Percentiles rank a stretch among this genome's conserved stretches.
Evolutionary conservation across 116 monocot species (phyloP).

Genomic region (Trichopus zeylanicus): DNA sequence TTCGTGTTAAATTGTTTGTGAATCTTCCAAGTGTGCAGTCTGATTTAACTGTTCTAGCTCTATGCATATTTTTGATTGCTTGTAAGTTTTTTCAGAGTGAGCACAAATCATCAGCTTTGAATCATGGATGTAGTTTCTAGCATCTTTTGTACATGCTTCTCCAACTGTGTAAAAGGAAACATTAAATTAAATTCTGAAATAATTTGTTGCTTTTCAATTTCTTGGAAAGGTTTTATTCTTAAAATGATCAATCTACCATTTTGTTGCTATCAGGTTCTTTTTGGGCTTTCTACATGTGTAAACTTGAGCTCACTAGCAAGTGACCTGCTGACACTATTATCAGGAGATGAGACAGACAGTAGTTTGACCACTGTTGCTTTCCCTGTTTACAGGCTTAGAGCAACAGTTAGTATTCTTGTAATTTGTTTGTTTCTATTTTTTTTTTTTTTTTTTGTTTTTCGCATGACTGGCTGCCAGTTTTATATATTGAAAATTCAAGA

Average conservation of each 20-base stretch:
- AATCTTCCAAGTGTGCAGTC: no score
- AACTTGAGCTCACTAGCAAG: constrained; percentile 39
- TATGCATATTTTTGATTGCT: no score
- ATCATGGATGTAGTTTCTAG: background rate
- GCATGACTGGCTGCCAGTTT: no score
- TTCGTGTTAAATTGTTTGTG: no score
- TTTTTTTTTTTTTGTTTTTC: no score
- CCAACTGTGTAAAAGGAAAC: background rate
- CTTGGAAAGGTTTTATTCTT: background rate
- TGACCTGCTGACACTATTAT: constrained; percentile 46
- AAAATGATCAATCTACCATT: background rate
- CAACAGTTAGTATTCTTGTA: constrained; percentile 48
- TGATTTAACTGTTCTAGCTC: no score
- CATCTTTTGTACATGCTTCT: no score
- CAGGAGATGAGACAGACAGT: constrained; percentile 32
- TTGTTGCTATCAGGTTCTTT: constrained; percentile 62
- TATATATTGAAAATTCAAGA: no score
- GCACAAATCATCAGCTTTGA: background rate
- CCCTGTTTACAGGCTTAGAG: constrained; percentile 57
- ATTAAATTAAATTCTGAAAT: no score
- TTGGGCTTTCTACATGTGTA: constrained; percentile 53
- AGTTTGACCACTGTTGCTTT: constrained; percentile 52
- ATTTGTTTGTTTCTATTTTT: no score
- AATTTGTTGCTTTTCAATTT: background rate
- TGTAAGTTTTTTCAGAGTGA: background rate